A percentile compares a stretch with the other conserved stretches of the same genome.
Conservation (phyloP, 2,329 filamentous ascomycete genomes). For the Trichophyton rubrum region DNA sequence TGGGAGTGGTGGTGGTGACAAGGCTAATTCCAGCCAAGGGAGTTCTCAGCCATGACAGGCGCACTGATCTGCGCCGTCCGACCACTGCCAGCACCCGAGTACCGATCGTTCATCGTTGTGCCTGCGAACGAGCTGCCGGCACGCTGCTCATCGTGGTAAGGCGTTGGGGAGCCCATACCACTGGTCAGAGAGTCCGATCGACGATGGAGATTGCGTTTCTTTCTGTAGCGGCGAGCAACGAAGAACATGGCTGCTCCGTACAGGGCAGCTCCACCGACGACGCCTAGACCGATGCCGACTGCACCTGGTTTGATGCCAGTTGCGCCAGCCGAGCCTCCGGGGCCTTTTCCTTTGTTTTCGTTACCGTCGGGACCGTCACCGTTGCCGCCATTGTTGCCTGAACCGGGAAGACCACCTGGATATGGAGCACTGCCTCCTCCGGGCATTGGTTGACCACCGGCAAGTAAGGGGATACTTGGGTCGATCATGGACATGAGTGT, state of each 20-base stretch:
- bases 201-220: conserved; percentile 64
- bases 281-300: conserved; percentile 60
- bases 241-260: conserved; percentile 94
- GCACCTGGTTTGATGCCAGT: conserved; percentile 35
- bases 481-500: conserved; percentile 74
- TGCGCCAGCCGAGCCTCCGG: conserved; percentile 29
- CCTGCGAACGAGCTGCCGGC: conserved; percentile 33
- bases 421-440: conserved; percentile 9
- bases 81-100: conserved; percentile 51
- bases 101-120: conserved; percentile 40
- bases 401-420: conserved; percentile 25
- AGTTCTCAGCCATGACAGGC: conserved; percentile 87
- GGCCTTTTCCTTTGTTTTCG: conserved; percentile 1
- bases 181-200: conserved; percentile 61
- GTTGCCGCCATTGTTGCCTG: conserved; percentile 26
- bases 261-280: conserved; percentile 65
- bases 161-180: conserved; percentile 42
- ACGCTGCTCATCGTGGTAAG: conserved; percentile 39
- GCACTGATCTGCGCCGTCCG: conserved; percentile 68
- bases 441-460: conserved; percentile 27
- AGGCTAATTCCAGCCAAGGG: conserved; percentile 79
- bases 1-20: background rate
- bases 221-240: conserved; percentile 79
- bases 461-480: conserved; percentile 58
- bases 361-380: background rate